Evolutionary conservation across 352 stramenopile genomes (phyloP).

Genomic region (Globisporangium spiculum): DNA sequence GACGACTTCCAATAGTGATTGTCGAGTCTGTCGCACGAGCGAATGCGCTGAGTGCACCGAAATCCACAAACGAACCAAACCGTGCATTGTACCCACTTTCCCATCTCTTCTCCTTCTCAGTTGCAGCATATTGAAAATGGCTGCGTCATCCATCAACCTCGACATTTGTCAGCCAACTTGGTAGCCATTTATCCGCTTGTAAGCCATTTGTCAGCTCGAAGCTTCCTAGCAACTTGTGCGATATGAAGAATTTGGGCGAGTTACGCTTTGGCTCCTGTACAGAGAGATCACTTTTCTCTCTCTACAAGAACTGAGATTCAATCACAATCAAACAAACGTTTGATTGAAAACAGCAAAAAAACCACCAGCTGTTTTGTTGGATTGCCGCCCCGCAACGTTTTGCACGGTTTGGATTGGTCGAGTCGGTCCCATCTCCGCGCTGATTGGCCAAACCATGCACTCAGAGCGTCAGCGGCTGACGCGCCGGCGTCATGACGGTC

Average conservation of each 20-base stretch:
- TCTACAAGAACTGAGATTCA: neutral
- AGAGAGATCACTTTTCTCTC: neutral
- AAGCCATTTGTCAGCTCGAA: neutral
- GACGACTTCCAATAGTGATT: too few relatives aligned
- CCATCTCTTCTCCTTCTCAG: neutral
- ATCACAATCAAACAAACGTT: constrained; percentile 22
- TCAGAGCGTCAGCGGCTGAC: constrained; percentile 13
- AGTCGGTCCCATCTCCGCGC: neutral
- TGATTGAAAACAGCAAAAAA: constrained; percentile 5
- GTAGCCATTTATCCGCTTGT: neutral
- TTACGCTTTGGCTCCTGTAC: neutral
- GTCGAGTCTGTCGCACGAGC: too few relatives aligned
- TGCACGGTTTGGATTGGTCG: constrained; percentile 1
- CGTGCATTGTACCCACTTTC: too few relatives aligned
- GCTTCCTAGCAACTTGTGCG: neutral
- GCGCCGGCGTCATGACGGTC: constrained; percentile 11
- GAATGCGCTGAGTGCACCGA: too few relatives aligned
- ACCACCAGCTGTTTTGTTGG: neutral
- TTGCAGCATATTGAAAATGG: neutral
- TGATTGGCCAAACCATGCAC: constrained; percentile 15
- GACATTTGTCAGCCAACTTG: neutral
- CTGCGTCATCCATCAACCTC: neutral
- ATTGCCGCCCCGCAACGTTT: neutral
- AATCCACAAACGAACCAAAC: too few relatives aligned
- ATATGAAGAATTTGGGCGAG: neutral